These are phyloP conservation scores for Microcyclospora tardicrescens DNA, from an alignment of 2,329 filamentous ascomycete species.

Conservation along the genomic window DNA sequence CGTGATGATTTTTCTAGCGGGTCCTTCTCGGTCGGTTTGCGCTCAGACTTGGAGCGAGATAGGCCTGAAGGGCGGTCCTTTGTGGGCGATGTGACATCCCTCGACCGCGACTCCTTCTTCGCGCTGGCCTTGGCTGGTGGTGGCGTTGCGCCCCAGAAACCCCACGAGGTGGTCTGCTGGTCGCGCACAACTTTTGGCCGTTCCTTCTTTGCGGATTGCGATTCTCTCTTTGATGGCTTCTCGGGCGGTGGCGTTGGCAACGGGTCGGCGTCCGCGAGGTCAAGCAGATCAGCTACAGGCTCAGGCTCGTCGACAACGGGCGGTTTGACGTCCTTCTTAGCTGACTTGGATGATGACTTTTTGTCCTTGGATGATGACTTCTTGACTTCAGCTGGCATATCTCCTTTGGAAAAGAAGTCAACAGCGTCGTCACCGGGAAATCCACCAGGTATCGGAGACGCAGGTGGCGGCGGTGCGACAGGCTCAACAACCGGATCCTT, in stretches of 20 bases:
- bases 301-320: conserved; percentile 13
- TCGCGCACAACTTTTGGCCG: conserved; percentile 64
- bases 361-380: conserved; percentile 9
- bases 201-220: conserved; percentile 55
- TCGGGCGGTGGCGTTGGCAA: conserved; percentile 41
- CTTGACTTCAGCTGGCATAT: conserved; percentile 12
- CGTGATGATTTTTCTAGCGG: conserved; percentile 49
- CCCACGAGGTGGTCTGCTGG: conserved; percentile 51
- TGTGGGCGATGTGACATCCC: conserved; percentile 26
- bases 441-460: conserved; percentile 31
- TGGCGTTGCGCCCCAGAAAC: conserved; percentile 52
- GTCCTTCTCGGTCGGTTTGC: conserved; percentile 37
- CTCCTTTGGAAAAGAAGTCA: conserved; percentile 3
- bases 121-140: conserved; percentile 16
- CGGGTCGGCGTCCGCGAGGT: conserved; percentile 21
- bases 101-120: conserved; percentile 37
- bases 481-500: conserved; percentile 12
- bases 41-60: conserved; percentile 44
- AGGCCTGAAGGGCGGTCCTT: conserved; percentile 31
- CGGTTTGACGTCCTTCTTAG: conserved; percentile 22
- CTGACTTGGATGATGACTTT: conserved; percentile 19
- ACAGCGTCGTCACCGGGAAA: conserved; percentile 34
- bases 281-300: conserved; percentile 15
- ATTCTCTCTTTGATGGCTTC: conserved; percentile 31
- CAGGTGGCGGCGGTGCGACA: conserved; percentile 9